Conservation (phyloP, 345 rosid species). For the Melaleuca quinquenervia region DNA sequence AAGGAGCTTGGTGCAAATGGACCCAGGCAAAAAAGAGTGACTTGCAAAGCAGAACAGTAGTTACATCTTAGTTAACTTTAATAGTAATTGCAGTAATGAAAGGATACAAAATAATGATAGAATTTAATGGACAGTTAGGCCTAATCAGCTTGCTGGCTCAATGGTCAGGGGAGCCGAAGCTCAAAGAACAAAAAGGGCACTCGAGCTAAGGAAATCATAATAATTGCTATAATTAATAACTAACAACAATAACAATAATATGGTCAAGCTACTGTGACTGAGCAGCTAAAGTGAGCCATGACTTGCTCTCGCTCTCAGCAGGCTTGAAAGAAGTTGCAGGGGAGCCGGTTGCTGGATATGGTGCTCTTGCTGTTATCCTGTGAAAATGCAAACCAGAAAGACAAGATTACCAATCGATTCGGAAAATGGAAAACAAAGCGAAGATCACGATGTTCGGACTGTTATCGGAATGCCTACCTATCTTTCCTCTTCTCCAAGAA, state of each 20-base stretch:
- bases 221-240: background rate
- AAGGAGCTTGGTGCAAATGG: background rate
- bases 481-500: conserved; percentile 92
- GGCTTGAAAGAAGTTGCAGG: conserved; percentile 20
- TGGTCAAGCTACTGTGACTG: conserved; percentile 5
- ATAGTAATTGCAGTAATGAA: background rate
- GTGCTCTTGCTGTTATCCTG: conserved; percentile 59
- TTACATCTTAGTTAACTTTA: background rate
- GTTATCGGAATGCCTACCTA: conserved; percentile 34
- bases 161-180: background rate
- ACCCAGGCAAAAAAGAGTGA: rapidly evolving
- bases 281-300: conserved; percentile 77
- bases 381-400: background rate
- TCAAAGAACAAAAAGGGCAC: background rate
- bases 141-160: background rate
- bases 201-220: background rate
- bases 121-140: background rate
- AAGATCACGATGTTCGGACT: background rate
- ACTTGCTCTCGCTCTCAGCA: conserved; percentile 30
- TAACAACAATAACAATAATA: background rate
- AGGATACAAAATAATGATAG: background rate
- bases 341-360: conserved; percentile 34
- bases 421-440: background rate
- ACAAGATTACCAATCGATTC: no score
- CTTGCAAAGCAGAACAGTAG: background rate